Percentiles rank a stretch among this genome's conserved stretches.
These are phyloP conservation scores for Letharia lupina DNA, from an alignment of 495 filamentous ascomycete species.

Conservation along the genomic window DNA sequence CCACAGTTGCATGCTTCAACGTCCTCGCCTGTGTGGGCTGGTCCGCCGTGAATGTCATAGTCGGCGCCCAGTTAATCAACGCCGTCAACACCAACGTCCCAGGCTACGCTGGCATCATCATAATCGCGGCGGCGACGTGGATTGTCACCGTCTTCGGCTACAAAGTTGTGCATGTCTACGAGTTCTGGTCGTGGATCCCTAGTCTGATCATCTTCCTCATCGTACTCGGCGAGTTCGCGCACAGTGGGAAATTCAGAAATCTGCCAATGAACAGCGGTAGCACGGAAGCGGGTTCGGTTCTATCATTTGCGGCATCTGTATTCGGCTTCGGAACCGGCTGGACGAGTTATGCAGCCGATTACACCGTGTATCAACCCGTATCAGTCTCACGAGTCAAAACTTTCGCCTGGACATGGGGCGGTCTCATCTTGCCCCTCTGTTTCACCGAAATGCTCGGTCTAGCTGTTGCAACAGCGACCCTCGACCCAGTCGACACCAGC, in stretches of 20 bases:
- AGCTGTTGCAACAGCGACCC: conserved; percentile 58
- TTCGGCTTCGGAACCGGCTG: conserved; percentile 76
- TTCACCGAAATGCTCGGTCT: conserved; percentile 77
- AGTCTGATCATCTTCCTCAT: conserved; percentile 71
- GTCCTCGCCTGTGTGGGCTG: conserved; percentile 70
- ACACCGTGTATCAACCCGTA: conserved; percentile 73
- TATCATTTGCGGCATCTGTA: conserved; percentile 66
- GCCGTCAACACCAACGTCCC: conserved; percentile 65
- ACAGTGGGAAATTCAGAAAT: conserved; percentile 63
- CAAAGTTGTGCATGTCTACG: conserved; percentile 72
- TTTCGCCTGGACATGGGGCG: conserved; percentile 62
- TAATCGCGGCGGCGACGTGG: conserved; percentile 65
- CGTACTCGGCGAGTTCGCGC: conserved; percentile 62
- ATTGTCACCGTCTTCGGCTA: conserved; percentile 69
- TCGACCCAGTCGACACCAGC: conserved; percentile 40
- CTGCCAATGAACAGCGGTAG: conserved; percentile 55
- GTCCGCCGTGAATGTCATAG: conserved; percentile 68
- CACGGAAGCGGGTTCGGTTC: conserved; percentile 53
- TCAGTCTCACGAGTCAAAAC: conserved; percentile 48
- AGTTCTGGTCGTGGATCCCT: conserved; percentile 73
- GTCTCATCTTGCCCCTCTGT: conserved; percentile 61
- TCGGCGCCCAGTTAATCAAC: conserved; percentile 74
- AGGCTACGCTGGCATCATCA: conserved; percentile 67
- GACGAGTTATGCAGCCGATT: conserved; percentile 73
- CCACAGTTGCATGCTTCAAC: conserved; percentile 57